Conservation (phyloP, 306 rosid species). For the Cucurbita argyrosperma region DNA sequence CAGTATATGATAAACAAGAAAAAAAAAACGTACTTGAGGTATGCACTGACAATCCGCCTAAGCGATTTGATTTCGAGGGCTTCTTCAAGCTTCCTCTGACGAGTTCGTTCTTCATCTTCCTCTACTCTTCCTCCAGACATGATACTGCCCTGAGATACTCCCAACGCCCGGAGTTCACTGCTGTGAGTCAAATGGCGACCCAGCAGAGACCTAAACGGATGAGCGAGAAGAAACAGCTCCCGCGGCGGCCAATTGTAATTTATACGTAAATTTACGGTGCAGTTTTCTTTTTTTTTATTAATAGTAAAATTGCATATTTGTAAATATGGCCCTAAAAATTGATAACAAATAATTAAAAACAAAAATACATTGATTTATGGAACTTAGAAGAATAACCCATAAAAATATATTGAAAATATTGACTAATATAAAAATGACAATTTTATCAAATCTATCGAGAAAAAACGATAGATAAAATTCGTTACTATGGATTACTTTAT, state of each 20-base stretch:
- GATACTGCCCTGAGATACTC: not conserved
- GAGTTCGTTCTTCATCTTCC: slow-evolving; percentile 42
- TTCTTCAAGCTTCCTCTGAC: slow-evolving; percentile 67
- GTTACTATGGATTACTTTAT: no score
- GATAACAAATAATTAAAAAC: no score
- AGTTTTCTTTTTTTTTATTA: no score
- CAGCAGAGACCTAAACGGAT: not conserved
- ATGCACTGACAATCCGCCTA: slow-evolving; percentile 77
- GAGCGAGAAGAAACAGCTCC: not conserved
- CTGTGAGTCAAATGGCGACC: not conserved
- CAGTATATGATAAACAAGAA: not conserved
- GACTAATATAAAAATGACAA: no score
- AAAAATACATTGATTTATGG: no score
- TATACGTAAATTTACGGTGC: not conserved
- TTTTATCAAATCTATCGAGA: no score
- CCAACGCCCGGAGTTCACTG: not conserved
- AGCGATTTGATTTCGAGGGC: slow-evolving; percentile 83
- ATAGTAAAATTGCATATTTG: no score
- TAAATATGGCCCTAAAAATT: no score
- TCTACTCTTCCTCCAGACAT: slow-evolving; percentile 10
- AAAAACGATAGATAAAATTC: no score
- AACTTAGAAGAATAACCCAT: no score
- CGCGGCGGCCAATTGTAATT: not conserved
- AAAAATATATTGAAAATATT: no score
- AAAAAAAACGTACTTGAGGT: slow-evolving; percentile 53